Percentiles rank a stretch among this genome's conserved stretches.
Evolutionary conservation across 371 early-diverging fungal genomes (phyloP).

Genomic region (Mucor circinelloides): DNA sequence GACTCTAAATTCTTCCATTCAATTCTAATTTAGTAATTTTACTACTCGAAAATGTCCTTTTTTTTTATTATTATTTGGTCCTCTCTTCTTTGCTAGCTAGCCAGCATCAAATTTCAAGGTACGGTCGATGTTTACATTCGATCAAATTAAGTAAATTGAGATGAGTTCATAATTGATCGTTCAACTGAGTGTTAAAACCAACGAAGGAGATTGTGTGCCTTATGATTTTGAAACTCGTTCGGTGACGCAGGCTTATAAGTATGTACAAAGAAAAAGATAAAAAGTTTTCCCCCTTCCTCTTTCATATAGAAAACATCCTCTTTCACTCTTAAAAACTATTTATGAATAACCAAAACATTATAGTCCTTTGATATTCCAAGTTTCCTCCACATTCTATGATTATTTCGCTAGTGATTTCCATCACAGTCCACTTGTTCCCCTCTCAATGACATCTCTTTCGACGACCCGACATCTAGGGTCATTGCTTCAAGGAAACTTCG

Average conservation of each 20-base stretch:
- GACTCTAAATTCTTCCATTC: not conserved
- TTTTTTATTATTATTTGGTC: not conserved
- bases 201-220: conserved; percentile 3
- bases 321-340: not conserved
- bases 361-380: not conserved
- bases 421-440: not conserved
- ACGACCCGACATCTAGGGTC: not conserved
- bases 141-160: not conserved
- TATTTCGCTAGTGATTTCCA: not conserved
- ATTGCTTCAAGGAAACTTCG: not conserved
- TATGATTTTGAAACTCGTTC: conserved; percentile 1
- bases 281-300: not conserved
- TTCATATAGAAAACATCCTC: not conserved
- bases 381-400: not conserved
- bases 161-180: not conserved
- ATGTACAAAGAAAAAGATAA: not conserved
- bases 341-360: not conserved
- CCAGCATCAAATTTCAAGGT: not conserved
- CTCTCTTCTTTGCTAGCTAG: not conserved
- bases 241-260: not conserved
- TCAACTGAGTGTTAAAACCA: not conserved
- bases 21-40: not conserved
- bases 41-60: not conserved
- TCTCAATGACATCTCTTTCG: not conserved
- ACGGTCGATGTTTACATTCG: not conserved